Evolutionary conservation across 2,329 filamentous ascomycete genomes (phyloP).

Genomic region (Eutypella sp.): DNA sequence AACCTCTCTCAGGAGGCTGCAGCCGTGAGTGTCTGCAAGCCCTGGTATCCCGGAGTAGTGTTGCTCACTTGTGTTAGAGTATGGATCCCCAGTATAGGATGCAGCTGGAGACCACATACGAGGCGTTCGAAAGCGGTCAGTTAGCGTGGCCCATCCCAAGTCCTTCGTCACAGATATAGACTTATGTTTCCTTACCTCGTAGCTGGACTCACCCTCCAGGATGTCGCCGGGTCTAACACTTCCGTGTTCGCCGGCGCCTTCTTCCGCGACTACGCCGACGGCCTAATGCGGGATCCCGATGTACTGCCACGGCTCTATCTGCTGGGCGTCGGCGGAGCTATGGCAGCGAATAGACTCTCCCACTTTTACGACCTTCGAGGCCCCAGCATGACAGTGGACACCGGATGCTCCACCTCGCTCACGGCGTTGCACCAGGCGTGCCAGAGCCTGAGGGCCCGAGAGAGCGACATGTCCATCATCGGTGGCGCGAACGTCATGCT

Average conservation of each 20-base stretch:
- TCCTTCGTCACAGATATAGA: background rate
- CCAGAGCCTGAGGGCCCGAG: background rate
- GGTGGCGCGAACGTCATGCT: conserved; percentile 21
- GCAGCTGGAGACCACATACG: conserved; percentile 26
- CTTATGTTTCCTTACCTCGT: background rate
- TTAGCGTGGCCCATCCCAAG: background rate
- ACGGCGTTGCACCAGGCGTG: conserved; percentile 19
- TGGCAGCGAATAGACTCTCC: conserved; percentile 18
- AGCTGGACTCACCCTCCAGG: conserved; percentile 24
- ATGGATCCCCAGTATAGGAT: conserved; percentile 32
- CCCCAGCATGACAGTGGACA: conserved; percentile 14
- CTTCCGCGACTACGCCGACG: conserved; percentile 7
- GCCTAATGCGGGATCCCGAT: conserved; percentile 1
- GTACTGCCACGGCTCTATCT: conserved; percentile 13
- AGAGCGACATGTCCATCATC: conserved; percentile 20
- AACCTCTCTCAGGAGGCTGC: conserved; percentile 23
- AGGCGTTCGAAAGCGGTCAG: conserved; percentile 21
- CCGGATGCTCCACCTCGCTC: conserved; percentile 29
- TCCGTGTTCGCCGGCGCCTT: conserved; percentile 25
- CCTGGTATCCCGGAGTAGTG: background rate
- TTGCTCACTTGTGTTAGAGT: conserved; percentile 5
- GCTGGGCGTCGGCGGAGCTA: conserved; percentile 23
- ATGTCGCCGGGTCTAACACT: conserved; percentile 19
- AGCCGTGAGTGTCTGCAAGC: conserved; percentile 4
- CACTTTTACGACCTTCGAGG: conserved; percentile 29